phyloP scores from a whole-genome alignment of 2,329 filamentous ascomycete genomes.

The Aureobasidium vineae region DNA sequence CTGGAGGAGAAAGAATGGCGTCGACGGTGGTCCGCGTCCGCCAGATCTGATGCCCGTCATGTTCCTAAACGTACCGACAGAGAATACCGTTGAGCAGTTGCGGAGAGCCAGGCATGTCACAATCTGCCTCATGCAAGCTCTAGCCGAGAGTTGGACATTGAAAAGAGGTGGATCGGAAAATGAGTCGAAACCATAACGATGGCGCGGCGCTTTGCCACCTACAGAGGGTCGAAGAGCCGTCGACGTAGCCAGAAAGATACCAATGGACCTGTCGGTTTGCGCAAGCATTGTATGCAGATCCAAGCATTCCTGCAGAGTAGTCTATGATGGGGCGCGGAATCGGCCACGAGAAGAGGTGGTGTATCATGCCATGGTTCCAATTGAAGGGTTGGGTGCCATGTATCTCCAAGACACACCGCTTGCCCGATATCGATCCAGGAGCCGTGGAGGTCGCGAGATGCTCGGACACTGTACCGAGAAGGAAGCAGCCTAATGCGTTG shows the following conservation, averaged over 20 bases:
- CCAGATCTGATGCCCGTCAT: conserved; percentile 38
- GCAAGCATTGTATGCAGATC: background rate
- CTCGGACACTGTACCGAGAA: background rate
- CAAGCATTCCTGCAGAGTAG: background rate
- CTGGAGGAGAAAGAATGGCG: conserved; percentile 30
- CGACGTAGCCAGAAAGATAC: background rate
- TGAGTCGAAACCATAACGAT: background rate
- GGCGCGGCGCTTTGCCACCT: background rate
- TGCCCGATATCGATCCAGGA: background rate
- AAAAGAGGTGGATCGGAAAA: background rate
- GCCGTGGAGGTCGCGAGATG: background rate
- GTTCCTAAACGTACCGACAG: conserved; percentile 46
- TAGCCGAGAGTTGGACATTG: conserved; percentile 38
- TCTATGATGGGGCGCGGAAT: background rate
- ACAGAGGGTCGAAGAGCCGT: background rate
- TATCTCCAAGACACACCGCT: background rate
- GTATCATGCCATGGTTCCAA: background rate
- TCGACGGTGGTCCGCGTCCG: conserved; percentile 19
- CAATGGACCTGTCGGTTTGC: background rate
- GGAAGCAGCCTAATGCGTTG: background rate
- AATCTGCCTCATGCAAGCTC: conserved; percentile 38
- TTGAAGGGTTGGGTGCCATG: background rate
- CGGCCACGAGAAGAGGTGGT: background rate
- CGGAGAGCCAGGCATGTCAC: conserved; percentile 37
- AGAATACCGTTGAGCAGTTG: conserved; percentile 39